Conservation (phyloP, 306 rosid genomes). For the Biancaea sappan region DNA sequence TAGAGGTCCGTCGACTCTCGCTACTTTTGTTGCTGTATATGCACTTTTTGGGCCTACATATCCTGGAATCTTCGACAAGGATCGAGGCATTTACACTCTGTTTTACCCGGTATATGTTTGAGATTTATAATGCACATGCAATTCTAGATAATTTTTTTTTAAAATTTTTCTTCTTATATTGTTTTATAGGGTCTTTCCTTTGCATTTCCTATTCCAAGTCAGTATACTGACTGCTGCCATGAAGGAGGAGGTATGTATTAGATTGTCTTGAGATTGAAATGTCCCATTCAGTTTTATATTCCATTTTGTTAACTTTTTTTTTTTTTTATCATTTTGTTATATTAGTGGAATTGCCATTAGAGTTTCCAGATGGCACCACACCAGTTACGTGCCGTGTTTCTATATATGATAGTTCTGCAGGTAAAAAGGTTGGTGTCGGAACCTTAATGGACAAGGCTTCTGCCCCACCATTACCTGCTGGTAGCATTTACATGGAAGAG, state of each 20-base stretch:
- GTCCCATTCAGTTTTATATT: constrained; percentile 26
- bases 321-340: constrained; percentile 26
- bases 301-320: constrained; percentile 19
- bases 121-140: constrained; percentile 20
- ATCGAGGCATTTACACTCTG: constrained; percentile 87
- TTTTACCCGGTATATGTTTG: constrained; percentile 82
- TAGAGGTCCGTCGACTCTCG: constrained; percentile 88
- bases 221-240: constrained; percentile 82
- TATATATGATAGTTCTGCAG: constrained; percentile 82
- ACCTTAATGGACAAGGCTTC: constrained; percentile 92
- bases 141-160: constrained; percentile 6
- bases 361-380: constrained; percentile 99
- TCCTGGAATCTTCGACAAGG: constrained; percentile 85
- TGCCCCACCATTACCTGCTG: constrained; percentile 79
- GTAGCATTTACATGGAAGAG: constrained; percentile 98
- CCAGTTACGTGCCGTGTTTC: constrained; percentile 98
- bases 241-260: constrained; percentile 77
- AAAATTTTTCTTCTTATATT: constrained; percentile 24
- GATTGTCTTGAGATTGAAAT: constrained; percentile 19
- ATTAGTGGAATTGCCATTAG: constrained; percentile 85
- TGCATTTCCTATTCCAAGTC: constrained; percentile 97
- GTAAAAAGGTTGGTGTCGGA: constrained; percentile 94
- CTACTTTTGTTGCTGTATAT: constrained; percentile 93
- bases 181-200: constrained; percentile 84
- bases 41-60: constrained; percentile 96